Conservation (phyloP, 139 green algal species). For the Coccomyxa sp. region DNA sequence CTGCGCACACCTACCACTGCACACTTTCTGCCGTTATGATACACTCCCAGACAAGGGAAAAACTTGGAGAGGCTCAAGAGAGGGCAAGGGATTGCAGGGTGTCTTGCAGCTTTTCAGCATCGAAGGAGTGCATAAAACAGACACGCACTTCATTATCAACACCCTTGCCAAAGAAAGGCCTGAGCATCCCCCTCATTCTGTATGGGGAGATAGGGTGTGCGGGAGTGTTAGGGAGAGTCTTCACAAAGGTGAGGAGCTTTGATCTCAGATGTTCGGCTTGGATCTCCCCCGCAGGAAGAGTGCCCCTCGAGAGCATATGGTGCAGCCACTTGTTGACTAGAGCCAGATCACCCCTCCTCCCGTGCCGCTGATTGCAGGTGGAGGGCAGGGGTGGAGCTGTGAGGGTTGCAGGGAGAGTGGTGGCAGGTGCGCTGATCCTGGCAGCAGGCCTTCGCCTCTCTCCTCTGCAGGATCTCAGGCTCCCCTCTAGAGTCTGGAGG, state of each 20-base stretch:
- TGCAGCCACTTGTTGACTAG: background rate
- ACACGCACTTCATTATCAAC: background rate
- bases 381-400: background rate
- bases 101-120: background rate
- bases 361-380: background rate
- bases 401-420: background rate
- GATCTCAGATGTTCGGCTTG: background rate
- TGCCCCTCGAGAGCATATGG: background rate
- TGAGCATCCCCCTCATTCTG: background rate
- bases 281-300: background rate
- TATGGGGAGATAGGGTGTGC: background rate
- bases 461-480: background rate
- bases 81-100: background rate
- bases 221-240: background rate
- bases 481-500: background rate
- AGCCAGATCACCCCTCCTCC: background rate
- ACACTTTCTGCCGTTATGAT: no score
- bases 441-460: no score
- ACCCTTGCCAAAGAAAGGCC: background rate
- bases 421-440: no score
- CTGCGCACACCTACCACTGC: no score
- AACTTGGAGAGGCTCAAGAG: background rate
- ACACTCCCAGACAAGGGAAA: no score
- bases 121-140: background rate
- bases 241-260: background rate